Evolutionary conservation across 495 filamentous ascomycete genomes (phyloP), one percentile per base, ranked within the genome.

Genomic region (Penicillium mononematosum): DNA sequence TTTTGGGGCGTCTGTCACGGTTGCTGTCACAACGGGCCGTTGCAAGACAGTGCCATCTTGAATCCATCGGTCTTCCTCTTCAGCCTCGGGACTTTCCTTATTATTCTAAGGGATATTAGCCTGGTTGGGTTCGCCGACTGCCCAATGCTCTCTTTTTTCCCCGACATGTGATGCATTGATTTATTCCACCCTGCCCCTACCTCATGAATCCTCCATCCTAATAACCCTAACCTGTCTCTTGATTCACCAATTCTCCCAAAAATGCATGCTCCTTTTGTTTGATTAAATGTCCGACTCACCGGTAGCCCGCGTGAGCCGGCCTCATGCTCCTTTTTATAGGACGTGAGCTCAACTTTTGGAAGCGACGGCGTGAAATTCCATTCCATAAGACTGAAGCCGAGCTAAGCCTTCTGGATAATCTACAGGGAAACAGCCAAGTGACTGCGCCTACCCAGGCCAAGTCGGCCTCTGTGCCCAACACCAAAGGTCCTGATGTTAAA

Each of bases 401-500:
- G 71, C 74, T 77, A 76, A 77, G 61, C 24, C 67, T 75, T 53
- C 63, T 69, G 58, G 20, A 62, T 51, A 20, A 58, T 45, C 55
- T 76, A 64, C 76, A 77, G 75, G 72, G 63, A 58, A 52, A 63
- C 12, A 71, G 60, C 20, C 62, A 70, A 44, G 56, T 49, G 29
- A 41, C 45, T 20, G 36, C 65, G 36, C 54, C 67, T 34, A 64
- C 58, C 19, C 70, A 70, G 46, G 58, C 68, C 45, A 72, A 68
- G 50, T 60, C 60, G 49, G 62, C 61, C 36, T 62, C 67, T 57
- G 60, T 62, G 41, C 60, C 68, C 27, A 67, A 62, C 55, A 67
- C 59, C 56, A 76, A 75, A 44, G 63, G 71, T 27, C 75, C 72
- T 42, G 73, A 78, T 67, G 70, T 68, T n/a, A 95, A 95, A 72